phyloP scores from a whole-genome alignment of 78 protist species.

The Dictyostelium discoideum region DNA sequence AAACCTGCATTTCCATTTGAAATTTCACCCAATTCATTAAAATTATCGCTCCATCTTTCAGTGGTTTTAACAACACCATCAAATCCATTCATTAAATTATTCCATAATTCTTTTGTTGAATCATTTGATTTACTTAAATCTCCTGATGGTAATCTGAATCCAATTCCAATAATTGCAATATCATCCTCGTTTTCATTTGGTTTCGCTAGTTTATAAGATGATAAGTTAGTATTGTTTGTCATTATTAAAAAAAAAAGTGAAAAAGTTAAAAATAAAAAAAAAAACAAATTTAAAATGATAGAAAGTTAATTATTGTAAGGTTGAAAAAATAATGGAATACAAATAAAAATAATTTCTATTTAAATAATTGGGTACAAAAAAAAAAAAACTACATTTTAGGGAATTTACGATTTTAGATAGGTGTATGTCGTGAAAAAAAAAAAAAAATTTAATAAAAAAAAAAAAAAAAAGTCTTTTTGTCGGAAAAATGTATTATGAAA shows the following conservation, averaged over 20 bases:
- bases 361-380: too few relatives aligned
- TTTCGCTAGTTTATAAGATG: neutral
- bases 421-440: too few relatives aligned
- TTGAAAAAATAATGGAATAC: too few relatives aligned
- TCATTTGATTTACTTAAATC: neutral
- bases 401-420: too few relatives aligned
- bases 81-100: constrained; percentile 17
- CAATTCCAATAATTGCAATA: neutral
- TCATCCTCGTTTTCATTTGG: neutral
- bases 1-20: constrained; percentile 26
- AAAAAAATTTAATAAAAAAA: too few relatives aligned
- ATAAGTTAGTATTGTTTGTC: neutral
- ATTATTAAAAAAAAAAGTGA: neutral
- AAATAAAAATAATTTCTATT: too few relatives aligned
- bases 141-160: neutral
- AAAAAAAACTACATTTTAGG: too few relatives aligned
- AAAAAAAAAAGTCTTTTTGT: too few relatives aligned
- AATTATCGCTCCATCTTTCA: constrained; percentile 32
- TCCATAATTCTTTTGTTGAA: constrained; percentile 28
- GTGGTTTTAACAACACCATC: constrained; percentile 41
- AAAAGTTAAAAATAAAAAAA: too few relatives aligned
- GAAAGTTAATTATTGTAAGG: too few relatives aligned
- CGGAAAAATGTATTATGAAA: too few relatives aligned
- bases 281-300: too few relatives aligned
- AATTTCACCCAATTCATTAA: constrained; percentile 36